Conservation (phyloP, 2,329 filamentous ascomycete genomes). For the Fusarium fujikuroi region DNA sequence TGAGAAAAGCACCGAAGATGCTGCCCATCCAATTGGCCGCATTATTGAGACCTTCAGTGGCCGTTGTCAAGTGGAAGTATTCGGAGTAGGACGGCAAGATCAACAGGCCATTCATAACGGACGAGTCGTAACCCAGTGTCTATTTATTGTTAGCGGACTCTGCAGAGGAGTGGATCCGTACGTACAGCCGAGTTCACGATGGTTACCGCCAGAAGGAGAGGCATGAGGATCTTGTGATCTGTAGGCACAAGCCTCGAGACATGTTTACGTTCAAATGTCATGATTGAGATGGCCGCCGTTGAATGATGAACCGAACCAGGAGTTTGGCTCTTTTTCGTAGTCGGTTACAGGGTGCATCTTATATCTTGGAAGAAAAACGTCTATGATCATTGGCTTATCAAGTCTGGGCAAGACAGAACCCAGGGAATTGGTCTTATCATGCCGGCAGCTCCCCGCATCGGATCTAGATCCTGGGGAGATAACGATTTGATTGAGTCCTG, state of each 20-base stretch:
- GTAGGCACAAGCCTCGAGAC: constrained; percentile 1
- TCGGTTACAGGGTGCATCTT: not conserved
- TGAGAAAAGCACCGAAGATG: not conserved
- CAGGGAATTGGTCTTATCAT: no score
- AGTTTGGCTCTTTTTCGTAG: not conserved
- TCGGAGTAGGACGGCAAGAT: not conserved
- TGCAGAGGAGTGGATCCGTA: fast-evolving
- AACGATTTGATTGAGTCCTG: not conserved
- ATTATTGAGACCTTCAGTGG: not conserved
- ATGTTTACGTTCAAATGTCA: not conserved
- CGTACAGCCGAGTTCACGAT: not conserved
- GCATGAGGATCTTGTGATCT: not conserved
- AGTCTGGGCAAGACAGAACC: not conserved
- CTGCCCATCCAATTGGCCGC: constrained; percentile 1
- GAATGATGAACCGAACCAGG: not conserved
- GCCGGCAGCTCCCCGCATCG: not conserved
- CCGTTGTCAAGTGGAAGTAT: not conserved
- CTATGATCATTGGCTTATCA: not conserved
- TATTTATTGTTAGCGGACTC: not conserved
- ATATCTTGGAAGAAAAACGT: not conserved
- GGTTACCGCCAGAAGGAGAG: not conserved
- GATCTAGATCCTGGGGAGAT: not conserved
- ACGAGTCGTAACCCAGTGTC: not conserved
- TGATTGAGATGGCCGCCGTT: not conserved
- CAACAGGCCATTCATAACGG: not conserved